phyloP scores from a whole-genome alignment of 2,329 filamentous ascomycete species.

The Ceratocystis colombiana region DNA sequence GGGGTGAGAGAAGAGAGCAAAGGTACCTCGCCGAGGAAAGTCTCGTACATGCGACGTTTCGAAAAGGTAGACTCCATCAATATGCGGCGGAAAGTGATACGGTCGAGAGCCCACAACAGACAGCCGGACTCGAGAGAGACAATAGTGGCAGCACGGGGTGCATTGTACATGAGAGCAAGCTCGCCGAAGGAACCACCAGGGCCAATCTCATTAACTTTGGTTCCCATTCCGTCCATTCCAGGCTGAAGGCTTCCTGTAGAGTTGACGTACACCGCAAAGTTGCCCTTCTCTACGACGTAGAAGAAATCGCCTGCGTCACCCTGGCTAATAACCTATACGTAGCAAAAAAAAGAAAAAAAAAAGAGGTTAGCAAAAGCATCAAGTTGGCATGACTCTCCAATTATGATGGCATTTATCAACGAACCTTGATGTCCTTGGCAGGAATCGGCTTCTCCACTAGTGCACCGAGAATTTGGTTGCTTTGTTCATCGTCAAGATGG shows the following conservation, averaged over 20 bases:
- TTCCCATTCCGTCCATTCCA: constrained; percentile 71
- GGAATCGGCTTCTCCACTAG: constrained; percentile 92
- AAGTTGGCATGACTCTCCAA: background rate
- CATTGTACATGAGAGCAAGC: constrained; percentile 96
- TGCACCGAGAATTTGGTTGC: constrained; percentile 73
- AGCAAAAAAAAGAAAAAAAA: background rate
- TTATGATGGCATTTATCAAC: constrained; percentile 23
- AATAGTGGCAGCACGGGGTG: constrained; percentile 88
- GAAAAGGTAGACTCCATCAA: constrained; percentile 98
- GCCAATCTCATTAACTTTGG: constrained; percentile 69
- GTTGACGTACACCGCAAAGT: constrained; percentile 88
- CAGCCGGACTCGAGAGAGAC: constrained; percentile 68
- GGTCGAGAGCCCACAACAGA: constrained; percentile 88
- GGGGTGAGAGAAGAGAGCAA: constrained; percentile 72
- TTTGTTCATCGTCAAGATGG: constrained; percentile 89
- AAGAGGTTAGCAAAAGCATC: background rate
- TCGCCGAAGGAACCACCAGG: constrained; percentile 93
- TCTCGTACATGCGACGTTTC: constrained; percentile 91
- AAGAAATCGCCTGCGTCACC: constrained; percentile 96
- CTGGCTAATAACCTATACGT: constrained; percentile 73
- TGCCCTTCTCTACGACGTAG: constrained; percentile 87
- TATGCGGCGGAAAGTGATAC: constrained; percentile 92
- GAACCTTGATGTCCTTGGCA: constrained; percentile 67
- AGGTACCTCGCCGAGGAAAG: constrained; percentile 87
- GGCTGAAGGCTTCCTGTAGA: constrained; percentile 63